Evolutionary conservation across 768 basidiomycete species (phyloP).

Genomic region (Mycena alexandri): DNA sequence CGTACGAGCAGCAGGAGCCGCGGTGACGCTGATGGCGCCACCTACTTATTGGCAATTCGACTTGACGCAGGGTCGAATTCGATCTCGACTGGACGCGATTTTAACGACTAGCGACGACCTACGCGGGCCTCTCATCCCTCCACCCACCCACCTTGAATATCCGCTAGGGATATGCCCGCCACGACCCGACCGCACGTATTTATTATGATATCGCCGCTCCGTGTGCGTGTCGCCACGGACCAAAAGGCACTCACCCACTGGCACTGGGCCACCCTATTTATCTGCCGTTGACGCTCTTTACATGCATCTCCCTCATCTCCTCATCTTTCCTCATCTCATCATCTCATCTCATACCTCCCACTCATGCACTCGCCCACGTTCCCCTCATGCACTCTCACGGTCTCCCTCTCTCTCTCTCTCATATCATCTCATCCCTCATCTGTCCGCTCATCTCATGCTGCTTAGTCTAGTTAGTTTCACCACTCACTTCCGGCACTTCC

Average conservation of each 20-base stretch:
- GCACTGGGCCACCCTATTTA: slow-evolving; percentile 23
- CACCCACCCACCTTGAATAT: no score
- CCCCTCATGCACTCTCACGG: slow-evolving; percentile 2
- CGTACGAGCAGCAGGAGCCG: slow-evolving; percentile 2
- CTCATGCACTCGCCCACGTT: slow-evolving; percentile 1
- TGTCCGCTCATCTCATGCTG: slow-evolving; percentile 1
- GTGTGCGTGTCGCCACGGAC: not conserved
- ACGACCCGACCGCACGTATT: not conserved
- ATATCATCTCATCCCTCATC: slow-evolving; percentile 18
- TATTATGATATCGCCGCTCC: not conserved
- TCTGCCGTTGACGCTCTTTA: slow-evolving; percentile 25
- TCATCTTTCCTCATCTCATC: slow-evolving; percentile 12
- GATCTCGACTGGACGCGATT: no score
- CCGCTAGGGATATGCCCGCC: no score
- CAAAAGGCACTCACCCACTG: slow-evolving; percentile 21
- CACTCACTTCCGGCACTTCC: slow-evolving; percentile 1
- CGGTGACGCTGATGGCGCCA: slow-evolving; percentile 6
- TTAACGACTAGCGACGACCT: no score
- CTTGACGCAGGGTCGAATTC: no score
- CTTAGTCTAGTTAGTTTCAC: no score
- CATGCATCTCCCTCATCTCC: slow-evolving; percentile 22
- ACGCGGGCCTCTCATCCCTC: no score
- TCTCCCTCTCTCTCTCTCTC: slow-evolving; percentile 7
- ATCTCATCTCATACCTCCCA: slow-evolving; percentile 3
- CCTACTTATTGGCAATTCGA: slow-evolving; percentile 4